phyloP scores from a whole-genome alignment of 2,329 filamentous ascomycete genomes.

The Geoglossum cookeanum region DNA sequence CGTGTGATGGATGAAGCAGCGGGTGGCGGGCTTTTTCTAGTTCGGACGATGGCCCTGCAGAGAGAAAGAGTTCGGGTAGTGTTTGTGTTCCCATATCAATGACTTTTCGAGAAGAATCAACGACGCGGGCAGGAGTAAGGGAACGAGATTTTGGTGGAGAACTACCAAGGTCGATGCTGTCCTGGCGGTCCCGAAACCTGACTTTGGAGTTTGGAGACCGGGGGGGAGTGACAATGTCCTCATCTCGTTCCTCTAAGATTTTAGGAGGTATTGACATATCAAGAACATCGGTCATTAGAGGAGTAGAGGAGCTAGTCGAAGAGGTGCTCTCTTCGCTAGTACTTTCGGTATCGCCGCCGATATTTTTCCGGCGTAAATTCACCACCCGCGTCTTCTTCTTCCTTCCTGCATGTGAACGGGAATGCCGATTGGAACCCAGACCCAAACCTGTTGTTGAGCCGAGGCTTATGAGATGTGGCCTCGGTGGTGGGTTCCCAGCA shows the following conservation, averaged over 20 bases:
- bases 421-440: conserved; percentile 38
- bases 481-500: conserved; percentile 40
- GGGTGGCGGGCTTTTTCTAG: neutral
- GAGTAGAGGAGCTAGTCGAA: conserved; percentile 32
- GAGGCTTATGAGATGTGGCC: conserved; percentile 46
- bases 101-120: neutral
- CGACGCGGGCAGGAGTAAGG: neutral
- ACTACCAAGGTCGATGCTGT: conserved; percentile 19
- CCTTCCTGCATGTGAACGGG: conserved; percentile 41
- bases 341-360: conserved; percentile 26
- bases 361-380: conserved; percentile 50
- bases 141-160: conserved; percentile 14
- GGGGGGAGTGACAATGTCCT: conserved; percentile 27
- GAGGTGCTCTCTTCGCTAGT: conserved; percentile 33
- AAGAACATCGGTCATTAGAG: neutral
- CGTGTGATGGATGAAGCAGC: neutral
- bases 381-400: conserved; percentile 76
- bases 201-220: conserved; percentile 23
- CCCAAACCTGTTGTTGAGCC: conserved; percentile 44
- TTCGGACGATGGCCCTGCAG: neutral
- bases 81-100: neutral
- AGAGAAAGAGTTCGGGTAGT: neutral
- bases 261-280: neutral
- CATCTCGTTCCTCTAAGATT: conserved; percentile 13
- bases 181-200: conserved; percentile 15